Percentiles rank a stretch among this genome's conserved stretches.
These are phyloP conservation scores for Puccinia horiana DNA, from an alignment of 1,284 basidiomycete species.

Conservation along the genomic window DNA sequence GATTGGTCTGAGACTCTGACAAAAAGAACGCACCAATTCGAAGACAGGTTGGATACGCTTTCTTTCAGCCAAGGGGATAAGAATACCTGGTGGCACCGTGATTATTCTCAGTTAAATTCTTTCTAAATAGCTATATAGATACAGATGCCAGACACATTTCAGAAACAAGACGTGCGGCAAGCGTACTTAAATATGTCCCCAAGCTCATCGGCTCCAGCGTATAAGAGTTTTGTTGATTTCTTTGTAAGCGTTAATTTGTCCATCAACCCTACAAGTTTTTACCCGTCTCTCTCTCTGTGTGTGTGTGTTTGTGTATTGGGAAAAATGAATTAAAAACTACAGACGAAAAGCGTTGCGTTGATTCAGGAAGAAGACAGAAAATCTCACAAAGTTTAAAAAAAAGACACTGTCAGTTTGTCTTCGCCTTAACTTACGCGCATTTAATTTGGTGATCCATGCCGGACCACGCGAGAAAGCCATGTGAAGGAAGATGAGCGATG, in stretches of 20 bases:
- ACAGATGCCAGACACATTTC: neutral
- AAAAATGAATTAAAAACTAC: neutral
- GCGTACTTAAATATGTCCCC: neutral
- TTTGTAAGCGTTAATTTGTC: neutral
- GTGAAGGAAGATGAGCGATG: no score
- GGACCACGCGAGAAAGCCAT: no score
- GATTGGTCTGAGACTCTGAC: neutral
- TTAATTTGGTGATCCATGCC: no score
- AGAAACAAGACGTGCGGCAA: neutral
- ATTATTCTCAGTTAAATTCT: no score
- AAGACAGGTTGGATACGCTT: neutral
- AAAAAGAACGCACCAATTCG: neutral
- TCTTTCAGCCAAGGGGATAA: neutral
- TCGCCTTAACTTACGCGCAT: no score
- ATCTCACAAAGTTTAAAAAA: no score
- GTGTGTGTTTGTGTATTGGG: neutral
- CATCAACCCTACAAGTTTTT: neutral
- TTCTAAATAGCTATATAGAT: neutral
- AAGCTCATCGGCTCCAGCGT: neutral
- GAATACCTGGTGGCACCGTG: no score
- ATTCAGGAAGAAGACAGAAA: neutral
- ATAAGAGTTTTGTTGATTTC: neutral
- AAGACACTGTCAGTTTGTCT: neutral
- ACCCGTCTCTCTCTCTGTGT: no score
- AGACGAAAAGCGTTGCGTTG: conserved; percentile 10